Base-by-base conservation (phyloP, 1,284 basidiomycete genomes). In the Marasmius tenuissimus region DNA sequence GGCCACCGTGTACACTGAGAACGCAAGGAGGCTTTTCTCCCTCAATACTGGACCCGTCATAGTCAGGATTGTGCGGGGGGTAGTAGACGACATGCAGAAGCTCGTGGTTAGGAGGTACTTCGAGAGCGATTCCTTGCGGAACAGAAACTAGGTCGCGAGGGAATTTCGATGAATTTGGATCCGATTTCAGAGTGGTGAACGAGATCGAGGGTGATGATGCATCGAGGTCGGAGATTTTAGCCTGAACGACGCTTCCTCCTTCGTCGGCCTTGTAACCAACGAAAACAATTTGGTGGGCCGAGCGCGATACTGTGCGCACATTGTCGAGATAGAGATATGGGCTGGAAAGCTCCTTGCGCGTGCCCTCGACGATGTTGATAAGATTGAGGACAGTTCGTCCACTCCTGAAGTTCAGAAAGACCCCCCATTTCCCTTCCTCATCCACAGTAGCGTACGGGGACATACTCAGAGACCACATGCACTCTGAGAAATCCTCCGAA, bases 1-100 rank as follows among this genome's bases (percentile, higher is more conserved):
- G 90, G 0, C 91, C 89, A 3, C 89, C 89, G 65, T 92, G 89
- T 1, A 82, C 79, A 48, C 77, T 72, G 7, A 91, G 75, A 14
- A 91, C 76, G 64, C 85, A 86, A 0, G 91, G 91, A 0, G 91
- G 89, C 18, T 79, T 79, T 68, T 88, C 85, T 1, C 76, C 79
- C 0, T 71, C 67, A 4, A 80, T 72, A 16, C 72, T 79, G 0
- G 78, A 77, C 0, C 79, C 84, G 1, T 69, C 64, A 67, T 84
- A 91, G 0, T 77, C 72, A 0, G 84, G 84, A 65, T 90, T 92
- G 27, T 75, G 78, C 0, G 91, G 91, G 3, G 83, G 76, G 63
- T 87, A 89, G 65, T 81, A 86, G 14, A 90, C 71, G 7, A 85
- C 82, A 70, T 91, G 77, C 14, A 88, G 67, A 3, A 79, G 78